A percentile compares a stretch with the other conserved stretches of the same genome.
These are phyloP conservation scores for Clonostachys solani DNA, from an alignment of 2,329 filamentous ascomycete genomes.

Conservation along the genomic window DNA sequence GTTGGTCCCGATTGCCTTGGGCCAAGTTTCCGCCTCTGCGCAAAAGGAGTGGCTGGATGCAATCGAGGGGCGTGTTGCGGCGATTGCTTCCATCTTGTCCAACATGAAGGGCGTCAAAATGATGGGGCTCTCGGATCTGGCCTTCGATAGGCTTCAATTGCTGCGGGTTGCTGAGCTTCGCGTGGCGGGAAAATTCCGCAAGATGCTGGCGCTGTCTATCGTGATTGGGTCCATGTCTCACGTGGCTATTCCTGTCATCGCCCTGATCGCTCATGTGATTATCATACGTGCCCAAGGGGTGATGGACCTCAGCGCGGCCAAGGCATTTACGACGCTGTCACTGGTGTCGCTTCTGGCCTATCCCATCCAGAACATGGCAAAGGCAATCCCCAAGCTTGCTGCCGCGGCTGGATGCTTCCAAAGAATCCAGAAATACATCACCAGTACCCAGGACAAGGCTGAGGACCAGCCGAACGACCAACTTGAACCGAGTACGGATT, in stretches of 20 bases:
- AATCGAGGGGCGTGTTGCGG: slow-evolving; percentile 24
- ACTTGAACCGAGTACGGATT: too few relatives aligned
- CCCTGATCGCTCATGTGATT: neutral
- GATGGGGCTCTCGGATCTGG: slow-evolving; percentile 15
- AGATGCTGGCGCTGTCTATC: slow-evolving; percentile 2
- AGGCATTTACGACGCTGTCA: neutral
- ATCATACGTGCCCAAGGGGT: neutral
- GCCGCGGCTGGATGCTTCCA: neutral
- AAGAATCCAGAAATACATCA: neutral
- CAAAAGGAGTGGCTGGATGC: slow-evolving; percentile 24
- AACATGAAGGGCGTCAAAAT: slow-evolving; percentile 26
- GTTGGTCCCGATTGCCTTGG: neutral
- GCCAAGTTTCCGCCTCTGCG: neutral
- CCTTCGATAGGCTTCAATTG: slow-evolving; percentile 9
- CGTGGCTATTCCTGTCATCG: neutral
- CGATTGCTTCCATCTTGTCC: slow-evolving; percentile 21
- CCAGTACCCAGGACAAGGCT: slow-evolving; percentile 9
- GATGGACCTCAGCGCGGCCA: neutral
- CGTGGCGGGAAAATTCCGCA: slow-evolving; percentile 7
- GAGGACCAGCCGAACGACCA: too few relatives aligned
- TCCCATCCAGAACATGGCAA: neutral
- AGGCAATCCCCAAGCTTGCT: neutral
- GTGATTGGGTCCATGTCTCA: slow-evolving; percentile 12
- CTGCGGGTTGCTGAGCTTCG: slow-evolving; percentile 11
- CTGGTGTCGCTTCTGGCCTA: neutral